phyloP scores from a whole-genome alignment of 2,329 filamentous ascomycete genomes.

The Fusarium oxysporum region DNA sequence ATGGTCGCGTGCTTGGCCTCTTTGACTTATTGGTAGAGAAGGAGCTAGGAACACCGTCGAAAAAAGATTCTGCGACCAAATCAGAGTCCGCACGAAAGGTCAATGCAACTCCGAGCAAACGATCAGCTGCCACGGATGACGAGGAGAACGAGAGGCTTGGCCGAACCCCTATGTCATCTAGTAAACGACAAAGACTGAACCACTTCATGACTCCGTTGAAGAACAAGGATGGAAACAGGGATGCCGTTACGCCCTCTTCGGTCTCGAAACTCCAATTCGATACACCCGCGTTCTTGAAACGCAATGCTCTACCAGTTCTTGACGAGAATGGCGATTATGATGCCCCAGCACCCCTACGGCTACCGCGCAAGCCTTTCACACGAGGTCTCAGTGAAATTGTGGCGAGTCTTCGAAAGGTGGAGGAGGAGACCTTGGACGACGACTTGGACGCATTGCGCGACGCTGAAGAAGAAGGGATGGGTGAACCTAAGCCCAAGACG shows the following conservation, averaged over 20 bases:
- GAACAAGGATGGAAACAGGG: constrained; percentile 55
- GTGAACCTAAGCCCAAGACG: constrained; percentile 35
- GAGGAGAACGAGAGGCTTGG: constrained; percentile 51
- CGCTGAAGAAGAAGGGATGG: constrained; percentile 65
- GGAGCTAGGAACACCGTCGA: constrained; percentile 63
- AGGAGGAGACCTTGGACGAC: constrained; percentile 77
- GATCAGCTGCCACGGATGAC: constrained; percentile 47
- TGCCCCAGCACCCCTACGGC: constrained; percentile 61
- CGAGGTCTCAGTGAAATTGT: constrained; percentile 81
- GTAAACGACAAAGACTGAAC: constrained; percentile 71
- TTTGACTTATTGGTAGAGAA: constrained; percentile 75
- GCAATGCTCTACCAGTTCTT: constrained; percentile 61
- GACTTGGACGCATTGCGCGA: constrained; percentile 81
- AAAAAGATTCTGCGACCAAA: constrained; percentile 48
- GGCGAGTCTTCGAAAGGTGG: constrained; percentile 74
- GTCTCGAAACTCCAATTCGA: constrained; percentile 69
- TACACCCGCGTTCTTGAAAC: constrained; percentile 77
- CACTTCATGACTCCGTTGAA: constrained; percentile 74
- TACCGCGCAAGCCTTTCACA: constrained; percentile 71
- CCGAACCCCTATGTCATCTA: constrained; percentile 65
- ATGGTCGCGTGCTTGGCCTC: constrained; percentile 80
- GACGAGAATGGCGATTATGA: constrained; percentile 66
- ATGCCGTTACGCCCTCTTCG: constrained; percentile 60
- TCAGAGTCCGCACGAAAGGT: constrained; percentile 18
- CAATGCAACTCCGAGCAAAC: constrained; percentile 62